Base-by-base conservation (phyloP, 2,329 filamentous ascomycete genomes). In the Clonostachys rhizophaga region DNA sequence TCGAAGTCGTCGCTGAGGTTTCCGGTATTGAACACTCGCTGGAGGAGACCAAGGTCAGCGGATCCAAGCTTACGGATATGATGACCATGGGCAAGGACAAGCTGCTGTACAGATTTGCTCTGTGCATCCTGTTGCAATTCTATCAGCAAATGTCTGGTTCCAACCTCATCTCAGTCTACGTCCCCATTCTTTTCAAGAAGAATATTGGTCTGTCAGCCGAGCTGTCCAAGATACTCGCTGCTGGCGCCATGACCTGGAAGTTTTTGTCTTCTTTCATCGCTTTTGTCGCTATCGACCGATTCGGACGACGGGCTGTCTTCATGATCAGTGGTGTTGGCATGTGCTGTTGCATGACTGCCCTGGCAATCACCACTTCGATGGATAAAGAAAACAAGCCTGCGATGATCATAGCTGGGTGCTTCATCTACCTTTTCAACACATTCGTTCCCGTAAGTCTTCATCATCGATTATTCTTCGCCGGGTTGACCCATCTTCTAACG, bases 391-490 rank as follows among this genome's bases (percentile, higher is more conserved):
- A 77, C 59, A 65, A 64, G 4, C 49, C 65, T 2, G 70, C 78
- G 3, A 69, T 75, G 50, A 72, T 81, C 40, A 72, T 69, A 1
- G 75, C 75, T 1, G 76, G 74, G 1, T 69, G 77, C 51, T 81
- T 81, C 59, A 70, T 83, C 43, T 83, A 78, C 60, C 59, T 79
- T 42, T 84, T 79, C 66, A 78, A 81, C 61, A 78, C 75, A 54
- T 82, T 83, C 36, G 46, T 50, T 5, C 49, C 49, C 24, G 24
- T 30, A 10, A 30, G 24, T 30, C 9, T 10, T 30, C 24, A 30
- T 30, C 24, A 10, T 10, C 9, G 24, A 30, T 10, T 30, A 4
- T 30, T 30, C 9, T 10, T 30, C 24, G 24, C 10, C 8, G 24
- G 24, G 24, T 30, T 30, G 9, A 30, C 8, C 8, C 24, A 30